phyloP scores from a whole-genome alignment of 2,329 filamentous ascomycete genomes.

The Diaporthe citriasiana region DNA sequence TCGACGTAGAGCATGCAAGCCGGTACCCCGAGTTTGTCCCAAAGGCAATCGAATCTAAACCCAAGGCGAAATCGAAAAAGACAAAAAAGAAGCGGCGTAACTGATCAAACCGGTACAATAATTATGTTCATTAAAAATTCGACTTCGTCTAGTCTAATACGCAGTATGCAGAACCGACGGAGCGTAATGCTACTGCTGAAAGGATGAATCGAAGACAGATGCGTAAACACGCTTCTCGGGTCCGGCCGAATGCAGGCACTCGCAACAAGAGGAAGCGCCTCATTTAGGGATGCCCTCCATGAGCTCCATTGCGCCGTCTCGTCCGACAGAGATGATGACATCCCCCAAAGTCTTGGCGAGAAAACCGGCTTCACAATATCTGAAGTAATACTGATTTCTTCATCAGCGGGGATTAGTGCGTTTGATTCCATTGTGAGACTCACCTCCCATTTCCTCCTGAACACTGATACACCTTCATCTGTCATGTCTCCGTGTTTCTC shows the following conservation, averaged over 20 bases:
- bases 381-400: slow-evolving; percentile 74
- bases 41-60: slow-evolving; percentile 45
- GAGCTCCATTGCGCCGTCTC: slow-evolving; percentile 75
- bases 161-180: slow-evolving; percentile 6
- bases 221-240: slow-evolving; percentile 30
- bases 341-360: slow-evolving; percentile 79
- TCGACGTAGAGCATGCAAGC: slow-evolving; percentile 84
- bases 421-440: slow-evolving; percentile 35
- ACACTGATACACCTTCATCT: slow-evolving; percentile 74
- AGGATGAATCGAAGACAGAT: slow-evolving; percentile 9
- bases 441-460: slow-evolving; percentile 79
- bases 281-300: slow-evolving; percentile 78
- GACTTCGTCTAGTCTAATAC: slow-evolving; percentile 21
- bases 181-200: slow-evolving; percentile 1
- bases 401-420: slow-evolving; percentile 37
- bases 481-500: slow-evolving; percentile 71
- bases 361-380: slow-evolving; percentile 82
- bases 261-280: background rate
- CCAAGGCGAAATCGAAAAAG: slow-evolving; percentile 57
- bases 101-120: slow-evolving; percentile 44
- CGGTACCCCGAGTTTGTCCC: slow-evolving; percentile 64
- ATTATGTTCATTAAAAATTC: slow-evolving; percentile 13
- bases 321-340: slow-evolving; percentile 78
- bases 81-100: slow-evolving; percentile 56
- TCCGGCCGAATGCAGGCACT: slow-evolving; percentile 41